Percentiles rank a stretch among this genome's conserved stretches.
Evolutionary conservation across 2,329 filamentous ascomycete genomes (phyloP).

Genomic region (Fusarium sp.): DNA sequence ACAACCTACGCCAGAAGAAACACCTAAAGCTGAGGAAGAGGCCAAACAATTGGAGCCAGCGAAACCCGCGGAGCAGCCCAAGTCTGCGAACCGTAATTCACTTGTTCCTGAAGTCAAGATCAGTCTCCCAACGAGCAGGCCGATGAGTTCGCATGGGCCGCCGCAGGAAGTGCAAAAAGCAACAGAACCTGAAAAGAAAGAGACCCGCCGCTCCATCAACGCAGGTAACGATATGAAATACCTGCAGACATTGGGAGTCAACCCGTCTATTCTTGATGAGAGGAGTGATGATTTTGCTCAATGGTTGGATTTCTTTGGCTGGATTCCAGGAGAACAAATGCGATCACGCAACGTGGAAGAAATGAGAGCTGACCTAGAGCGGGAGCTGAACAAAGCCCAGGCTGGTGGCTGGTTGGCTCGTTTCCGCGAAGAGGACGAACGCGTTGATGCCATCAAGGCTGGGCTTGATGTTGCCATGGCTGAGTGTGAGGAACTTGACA

Average conservation of each 20-base stretch:
- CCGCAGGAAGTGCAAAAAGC: slow-evolving; percentile 48
- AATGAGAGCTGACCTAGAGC: slow-evolving; percentile 82
- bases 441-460: slow-evolving; percentile 84
- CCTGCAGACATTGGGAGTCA: slow-evolving; percentile 79
- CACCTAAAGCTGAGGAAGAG: slow-evolving; percentile 1
- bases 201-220: slow-evolving; percentile 66
- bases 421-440: slow-evolving; percentile 85
- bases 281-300: slow-evolving; percentile 82
- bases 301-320: slow-evolving; percentile 87
- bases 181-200: slow-evolving; percentile 52
- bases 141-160: slow-evolving; percentile 52
- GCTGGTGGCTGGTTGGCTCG: slow-evolving; percentile 92
- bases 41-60: slow-evolving; percentile 11
- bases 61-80: slow-evolving; percentile 38
- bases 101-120: slow-evolving; percentile 67
- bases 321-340: slow-evolving; percentile 80
- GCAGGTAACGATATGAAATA: slow-evolving; percentile 82
- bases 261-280: slow-evolving; percentile 78
- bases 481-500: slow-evolving; percentile 96
- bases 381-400: slow-evolving; percentile 89
- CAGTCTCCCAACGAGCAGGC: slow-evolving; percentile 57
- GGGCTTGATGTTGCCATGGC: slow-evolving; percentile 90
- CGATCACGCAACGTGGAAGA: slow-evolving; percentile 80
- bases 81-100: slow-evolving; percentile 47
- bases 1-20: slow-evolving; percentile 16